Evolutionary conservation across 495 filamentous ascomycete species (phyloP), one percentile per base, ranked within the genome.

Genomic region (Podospora fimiseda): DNA sequence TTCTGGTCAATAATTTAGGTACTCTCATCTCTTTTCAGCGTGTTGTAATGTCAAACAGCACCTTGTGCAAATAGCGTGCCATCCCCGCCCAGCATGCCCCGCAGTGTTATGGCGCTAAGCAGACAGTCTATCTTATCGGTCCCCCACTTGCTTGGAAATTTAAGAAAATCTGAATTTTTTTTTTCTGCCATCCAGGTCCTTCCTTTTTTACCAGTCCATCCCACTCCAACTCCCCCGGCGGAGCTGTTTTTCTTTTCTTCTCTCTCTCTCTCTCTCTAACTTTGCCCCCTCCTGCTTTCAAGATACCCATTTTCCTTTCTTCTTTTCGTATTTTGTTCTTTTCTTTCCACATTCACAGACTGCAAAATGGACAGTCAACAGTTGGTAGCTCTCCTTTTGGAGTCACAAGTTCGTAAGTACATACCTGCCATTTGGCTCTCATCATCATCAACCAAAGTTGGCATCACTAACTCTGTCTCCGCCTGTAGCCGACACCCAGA

Each of bases 381-480:
- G 67, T 83, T 90, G 59, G 72, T 86, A 55, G 78, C 85, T 74
- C 79, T 88, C 73, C 78, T 90, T 59, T 77, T 87, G 73, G 81
- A 83, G 67, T 79, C 86, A 59, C 79, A 88, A 60, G 80, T 86
- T 55, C 87, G 87, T 89, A 72, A 70, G 85, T 81, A 4, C 11
- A n/a, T 21, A 4, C 40, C n/a, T 22, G 19, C 23, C n/a, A 22
- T 27, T 16, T 60, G 48, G 37, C 63, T 19, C 53, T 70, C 20
- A 16, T 22, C 19, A 23, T 13, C 37, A 37, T 37, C 33, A 8
- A 37, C n/a, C 8, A 8, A n/a, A 8, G 33, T 37, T 42, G 5
- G 39, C 8, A 9, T 44, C 52, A 60, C 72, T 61, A 66, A 77
- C 68, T 33, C 4, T 30, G 65, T 63, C 52, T 21, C 13, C 48